phyloP scores from a whole-genome alignment of 805 yeast species.

The Myxozyma melibiosi region DNA sequence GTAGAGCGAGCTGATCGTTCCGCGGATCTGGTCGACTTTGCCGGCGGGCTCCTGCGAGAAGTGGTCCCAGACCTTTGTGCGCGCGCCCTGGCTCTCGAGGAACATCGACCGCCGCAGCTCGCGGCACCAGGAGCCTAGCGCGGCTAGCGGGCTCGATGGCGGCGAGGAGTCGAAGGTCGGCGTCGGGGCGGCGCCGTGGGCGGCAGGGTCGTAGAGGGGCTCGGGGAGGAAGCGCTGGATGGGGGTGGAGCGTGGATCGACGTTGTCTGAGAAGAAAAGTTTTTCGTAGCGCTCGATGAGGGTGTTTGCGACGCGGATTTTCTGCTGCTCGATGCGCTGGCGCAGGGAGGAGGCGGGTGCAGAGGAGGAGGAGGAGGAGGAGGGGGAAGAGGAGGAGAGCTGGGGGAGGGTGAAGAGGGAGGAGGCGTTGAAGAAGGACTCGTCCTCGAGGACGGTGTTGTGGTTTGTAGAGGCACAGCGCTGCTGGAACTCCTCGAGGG shows the following conservation, averaged over 20 bases:
- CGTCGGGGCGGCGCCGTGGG: constrained; percentile 11
- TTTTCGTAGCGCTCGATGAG: constrained; percentile 16
- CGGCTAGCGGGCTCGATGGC: constrained; percentile 8
- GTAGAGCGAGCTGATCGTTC: neutral
- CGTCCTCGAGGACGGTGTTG: constrained; percentile 6
- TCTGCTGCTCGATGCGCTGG: constrained; percentile 21
- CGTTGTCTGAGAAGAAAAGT: constrained; percentile 30
- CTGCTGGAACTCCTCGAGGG: constrained; percentile 25
- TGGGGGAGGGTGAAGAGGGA: neutral
- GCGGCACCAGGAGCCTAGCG: constrained; percentile 22
- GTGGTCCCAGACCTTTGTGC: constrained; percentile 29
- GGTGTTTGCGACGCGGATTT: constrained; percentile 13
- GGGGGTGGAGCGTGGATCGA: constrained; percentile 22
- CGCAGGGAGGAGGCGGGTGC: constrained; percentile 19
- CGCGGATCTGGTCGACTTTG: neutral
- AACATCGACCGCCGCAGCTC: constrained; percentile 16
- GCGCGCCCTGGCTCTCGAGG: constrained; percentile 10
- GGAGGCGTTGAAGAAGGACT: constrained; percentile 8
- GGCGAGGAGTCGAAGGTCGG: constrained; percentile 1
- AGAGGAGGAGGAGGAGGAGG: neutral
- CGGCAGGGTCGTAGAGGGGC: constrained; percentile 15
- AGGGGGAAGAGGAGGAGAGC: neutral
- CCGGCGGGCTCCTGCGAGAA: constrained; percentile 12
- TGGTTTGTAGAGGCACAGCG: neutral
- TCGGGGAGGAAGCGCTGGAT: constrained; percentile 29